Base-by-base conservation (phyloP, 805 yeast species). In the Lachancea sp. region DNA sequence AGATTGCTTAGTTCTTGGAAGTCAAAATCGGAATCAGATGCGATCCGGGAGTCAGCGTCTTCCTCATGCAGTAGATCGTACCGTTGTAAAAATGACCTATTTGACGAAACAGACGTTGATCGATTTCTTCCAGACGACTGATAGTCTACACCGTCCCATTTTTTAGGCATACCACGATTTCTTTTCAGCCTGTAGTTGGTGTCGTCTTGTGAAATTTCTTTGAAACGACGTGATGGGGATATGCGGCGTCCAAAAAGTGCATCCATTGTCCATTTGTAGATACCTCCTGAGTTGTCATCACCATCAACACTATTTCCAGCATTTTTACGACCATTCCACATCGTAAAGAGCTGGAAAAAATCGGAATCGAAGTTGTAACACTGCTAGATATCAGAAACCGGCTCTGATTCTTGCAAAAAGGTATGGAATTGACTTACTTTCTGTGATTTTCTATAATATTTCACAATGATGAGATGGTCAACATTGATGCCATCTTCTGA, bases 191-290 rank as follows among this genome's bases (percentile, higher is more conserved):
- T 50, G 32, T 54, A 52, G 43, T 57, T 57, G 11, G 62, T 57
- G 42, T 60, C 63, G 40, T 57, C 60, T 41, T 58, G 60, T 1
- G 59, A 50, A 38, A 49, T 50, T 29, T 55, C 57, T 34, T 48
- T 53, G 40, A 58, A 62, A 42, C 58, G 59, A 38, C 54, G 52
- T 2, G 60, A 57, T 18, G 66, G 66, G 2, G 65, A 58, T 13
- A 52, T 42, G 17, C 49, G 39, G 17, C 59, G 47, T 7, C 61
- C 60, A 49, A 62, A 60, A 20, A 62, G 37, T 2, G 67, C 65
- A 47, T 63, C 67, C 41, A 55, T 52, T 1, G 64, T 58, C 67
- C 67, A 63, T 37, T 48, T 52, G 44, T 48, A 54, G 7, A 56
- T 48, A 5, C 57, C 58, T 12, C 50, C 50, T 2, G 50, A 44